Conservation (phyloP, 176 grass and related monocot genomes). For the Rhynchospora pubera region DNA sequence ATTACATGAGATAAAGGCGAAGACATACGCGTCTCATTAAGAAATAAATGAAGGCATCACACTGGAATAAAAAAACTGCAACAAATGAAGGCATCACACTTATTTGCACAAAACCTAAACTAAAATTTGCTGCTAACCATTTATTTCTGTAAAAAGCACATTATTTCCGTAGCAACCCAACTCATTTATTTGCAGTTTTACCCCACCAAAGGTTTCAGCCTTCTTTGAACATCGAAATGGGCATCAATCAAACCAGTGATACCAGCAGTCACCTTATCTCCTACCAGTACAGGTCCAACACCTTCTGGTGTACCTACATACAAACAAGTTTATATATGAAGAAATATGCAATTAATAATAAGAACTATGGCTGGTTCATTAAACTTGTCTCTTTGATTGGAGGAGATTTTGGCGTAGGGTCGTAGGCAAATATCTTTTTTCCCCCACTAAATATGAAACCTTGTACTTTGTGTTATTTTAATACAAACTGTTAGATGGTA, state of each 20-base stretch:
- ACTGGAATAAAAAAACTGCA: not conserved
- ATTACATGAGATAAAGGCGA: not conserved
- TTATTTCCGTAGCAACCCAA: not conserved
- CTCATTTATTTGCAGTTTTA: not conserved
- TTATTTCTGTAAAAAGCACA: not conserved
- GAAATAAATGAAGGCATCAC: not conserved
- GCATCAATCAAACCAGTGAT: constrained; percentile 83
- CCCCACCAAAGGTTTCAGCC: constrained; percentile 25
- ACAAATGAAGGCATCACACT: not conserved
- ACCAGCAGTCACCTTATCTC: constrained; percentile 90
- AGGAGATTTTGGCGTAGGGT: no score
- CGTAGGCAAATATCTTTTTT: no score
- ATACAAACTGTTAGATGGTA: no score
- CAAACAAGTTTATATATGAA: not conserved
- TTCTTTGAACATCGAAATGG: constrained; percentile 83
- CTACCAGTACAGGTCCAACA: constrained; percentile 63
- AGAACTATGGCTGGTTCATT: not conserved
- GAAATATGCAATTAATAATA: not conserved
- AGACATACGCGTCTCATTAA: not conserved
- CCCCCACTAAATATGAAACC: no score
- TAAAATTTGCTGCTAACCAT: not conserved
- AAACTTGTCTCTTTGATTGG: no score
- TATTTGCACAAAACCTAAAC: constrained; percentile 3
- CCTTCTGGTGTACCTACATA: constrained; percentile 74
- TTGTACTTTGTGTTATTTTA: no score